A percentile compares a stretch with the other conserved stretches of the same genome.
Evolutionary conservation across 805 yeast genomes (phyloP).

Genomic region (Wickerhamiella spandovensis): DNA sequence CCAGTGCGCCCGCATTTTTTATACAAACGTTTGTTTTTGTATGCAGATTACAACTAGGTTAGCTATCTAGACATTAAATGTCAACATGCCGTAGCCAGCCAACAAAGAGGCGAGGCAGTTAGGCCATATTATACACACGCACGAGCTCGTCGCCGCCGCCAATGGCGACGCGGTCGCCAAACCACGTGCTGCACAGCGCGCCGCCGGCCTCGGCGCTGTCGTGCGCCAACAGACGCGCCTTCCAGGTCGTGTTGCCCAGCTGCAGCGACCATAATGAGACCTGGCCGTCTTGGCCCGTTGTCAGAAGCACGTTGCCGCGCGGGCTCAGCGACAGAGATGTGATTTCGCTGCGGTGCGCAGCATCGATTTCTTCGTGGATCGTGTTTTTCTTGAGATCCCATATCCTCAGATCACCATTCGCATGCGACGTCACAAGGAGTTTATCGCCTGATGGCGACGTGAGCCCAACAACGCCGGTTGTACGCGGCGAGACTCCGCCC

Average conservation of each 20-base stretch:
- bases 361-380: conserved; percentile 13
- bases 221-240: conserved; percentile 16
- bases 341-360: conserved; percentile 16
- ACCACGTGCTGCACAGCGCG: conserved; percentile 10
- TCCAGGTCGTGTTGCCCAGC: conserved; percentile 14
- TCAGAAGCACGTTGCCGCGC: conserved; percentile 4
- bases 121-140: conserved; percentile 12
- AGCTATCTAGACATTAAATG: neutral
- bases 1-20: too few relatives aligned
- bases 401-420: conserved; percentile 14
- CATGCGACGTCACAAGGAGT: conserved; percentile 8
- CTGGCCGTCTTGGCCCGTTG: conserved; percentile 20
- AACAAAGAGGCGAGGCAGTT: neutral
- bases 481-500: conserved; percentile 1
- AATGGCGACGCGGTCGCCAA: conserved; percentile 4
- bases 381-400: conserved; percentile 13
- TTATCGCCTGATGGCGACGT: conserved; percentile 4
- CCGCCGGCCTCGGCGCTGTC: conserved; percentile 16
- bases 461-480: conserved; percentile 6
- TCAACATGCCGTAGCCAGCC: neutral
- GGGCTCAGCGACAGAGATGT: conserved; percentile 5
- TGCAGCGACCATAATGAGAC: conserved; percentile 19
- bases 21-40: neutral
- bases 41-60: neutral
- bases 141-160: conserved; percentile 18